A percentile compares a stretch with the other conserved stretches of the same genome.
These are phyloP conservation scores for Pythium pyrilobum DNA, from an alignment of 352 stramenopile genomes.

Conservation along the genomic window DNA sequence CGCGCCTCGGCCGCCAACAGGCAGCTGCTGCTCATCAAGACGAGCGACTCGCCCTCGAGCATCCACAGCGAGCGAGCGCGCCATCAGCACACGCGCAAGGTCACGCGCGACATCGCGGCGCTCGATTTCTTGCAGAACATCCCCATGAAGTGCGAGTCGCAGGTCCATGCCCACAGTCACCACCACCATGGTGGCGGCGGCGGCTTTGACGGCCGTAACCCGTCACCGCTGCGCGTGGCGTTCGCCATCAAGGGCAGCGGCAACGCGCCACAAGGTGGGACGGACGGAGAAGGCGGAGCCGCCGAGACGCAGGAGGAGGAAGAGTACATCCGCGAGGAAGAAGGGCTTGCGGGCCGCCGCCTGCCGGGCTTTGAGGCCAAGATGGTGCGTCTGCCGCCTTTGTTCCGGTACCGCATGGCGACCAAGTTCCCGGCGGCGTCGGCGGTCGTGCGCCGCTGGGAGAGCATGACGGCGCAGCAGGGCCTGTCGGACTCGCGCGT, in stretches of 20 bases:
- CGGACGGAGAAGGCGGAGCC: neutral
- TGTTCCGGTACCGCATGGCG: constrained; percentile 72
- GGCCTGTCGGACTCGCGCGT: constrained; percentile 63
- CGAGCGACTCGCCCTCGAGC: constrained; percentile 43
- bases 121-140: constrained; percentile 88
- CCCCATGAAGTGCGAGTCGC: constrained; percentile 66
- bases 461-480: constrained; percentile 55
- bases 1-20: constrained; percentile 3
- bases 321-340: constrained; percentile 10
- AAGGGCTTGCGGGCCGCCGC: constrained; percentile 55
- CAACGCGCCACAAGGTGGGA: neutral
- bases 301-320: neutral
- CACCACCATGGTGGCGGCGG: constrained; percentile 5
- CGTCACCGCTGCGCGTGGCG: constrained; percentile 4
- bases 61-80: constrained; percentile 44
- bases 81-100: constrained; percentile 59
- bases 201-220: neutral
- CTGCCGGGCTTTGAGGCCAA: constrained; percentile 67
- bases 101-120: constrained; percentile 82
- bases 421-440: constrained; percentile 75
- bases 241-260: constrained; percentile 6
- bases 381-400: constrained; percentile 50
- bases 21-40: constrained; percentile 33
- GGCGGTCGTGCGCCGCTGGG: constrained; percentile 75
- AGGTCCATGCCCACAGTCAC: neutral